Evolutionary conservation across 768 basidiomycete species (phyloP).

Genomic region (Phaffia tasmanica): DNA sequence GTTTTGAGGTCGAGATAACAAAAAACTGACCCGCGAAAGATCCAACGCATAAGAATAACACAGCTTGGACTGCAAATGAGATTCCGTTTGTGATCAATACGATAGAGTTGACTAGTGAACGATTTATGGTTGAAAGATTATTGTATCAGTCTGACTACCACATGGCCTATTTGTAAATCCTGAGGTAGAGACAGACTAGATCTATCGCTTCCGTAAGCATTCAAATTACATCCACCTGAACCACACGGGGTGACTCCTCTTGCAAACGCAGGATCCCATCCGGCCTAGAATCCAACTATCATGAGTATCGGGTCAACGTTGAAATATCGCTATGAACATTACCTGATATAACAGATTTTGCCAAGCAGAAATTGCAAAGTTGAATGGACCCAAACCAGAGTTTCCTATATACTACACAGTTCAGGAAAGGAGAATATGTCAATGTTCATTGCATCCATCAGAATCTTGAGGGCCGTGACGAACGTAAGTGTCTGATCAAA

Average conservation of each 20-base stretch:
- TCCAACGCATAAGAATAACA: constrained; percentile 53
- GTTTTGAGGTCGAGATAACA: background rate
- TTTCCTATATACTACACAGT: constrained; percentile 2
- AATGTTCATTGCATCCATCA: background rate
- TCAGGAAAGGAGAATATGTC: background rate
- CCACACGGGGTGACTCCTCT: constrained; percentile 49
- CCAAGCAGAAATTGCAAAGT: constrained; percentile 7
- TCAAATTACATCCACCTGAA: constrained; percentile 50
- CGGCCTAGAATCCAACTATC: constrained; percentile 35
- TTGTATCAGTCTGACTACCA: background rate
- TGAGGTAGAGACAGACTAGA: constrained; percentile 42
- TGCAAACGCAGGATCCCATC: constrained; percentile 54
- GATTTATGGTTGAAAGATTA: constrained; percentile 29
- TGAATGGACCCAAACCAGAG: constrained; percentile 7
- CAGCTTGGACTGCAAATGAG: constrained; percentile 64
- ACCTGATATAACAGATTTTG: constrained; percentile 58
- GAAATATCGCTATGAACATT: background rate
- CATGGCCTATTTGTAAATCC: background rate
- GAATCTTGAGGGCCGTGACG: too few relatives aligned
- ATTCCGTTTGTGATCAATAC: constrained; percentile 69
- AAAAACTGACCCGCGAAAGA: constrained; percentile 36
- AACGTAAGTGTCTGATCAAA: too few relatives aligned
- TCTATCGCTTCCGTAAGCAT: constrained; percentile 52
- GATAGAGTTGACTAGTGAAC: constrained; percentile 48
- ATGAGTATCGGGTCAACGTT: background rate